These are phyloP conservation scores for Amauroascus verrucosus DNA, from an alignment of 2,329 filamentous ascomycete genomes.

Conservation along the genomic window DNA sequence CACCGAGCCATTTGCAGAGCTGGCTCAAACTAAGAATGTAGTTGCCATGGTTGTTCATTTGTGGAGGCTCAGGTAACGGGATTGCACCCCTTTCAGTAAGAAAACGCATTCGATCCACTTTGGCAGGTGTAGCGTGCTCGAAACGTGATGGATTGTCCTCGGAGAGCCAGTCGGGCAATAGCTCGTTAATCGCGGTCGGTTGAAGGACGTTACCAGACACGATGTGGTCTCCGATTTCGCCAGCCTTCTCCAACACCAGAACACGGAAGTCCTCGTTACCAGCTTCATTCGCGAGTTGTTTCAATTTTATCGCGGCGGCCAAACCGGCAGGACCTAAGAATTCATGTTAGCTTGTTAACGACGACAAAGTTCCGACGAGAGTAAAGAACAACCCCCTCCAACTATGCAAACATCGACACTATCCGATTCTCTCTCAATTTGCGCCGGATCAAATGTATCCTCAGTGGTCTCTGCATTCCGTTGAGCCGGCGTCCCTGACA, in stretches of 20 bases:
- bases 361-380: not conserved
- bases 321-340: conserved; percentile 70
- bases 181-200: conserved; percentile 74
- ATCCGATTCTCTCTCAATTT: conserved; percentile 77
- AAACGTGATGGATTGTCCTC: conserved; percentile 83
- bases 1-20: conserved; percentile 89
- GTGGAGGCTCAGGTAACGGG: conserved; percentile 77
- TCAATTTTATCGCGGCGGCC: conserved; percentile 83
- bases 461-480: conserved; percentile 40
- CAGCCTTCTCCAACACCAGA: conserved; percentile 84
- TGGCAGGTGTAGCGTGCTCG: conserved; percentile 74
- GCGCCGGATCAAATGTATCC: conserved; percentile 50
- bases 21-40: conserved; percentile 95
- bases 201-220: conserved; percentile 93
- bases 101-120: conserved; percentile 81
- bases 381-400: conserved; percentile 55
- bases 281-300: conserved; percentile 87
- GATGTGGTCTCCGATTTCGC: conserved; percentile 89
- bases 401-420: conserved; percentile 95
- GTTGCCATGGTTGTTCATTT: conserved; percentile 98
- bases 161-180: conserved; percentile 86
- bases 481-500: conserved; percentile 37
- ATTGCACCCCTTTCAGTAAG: conserved; percentile 70
- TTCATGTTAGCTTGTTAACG: not conserved
- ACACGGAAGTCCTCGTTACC: conserved; percentile 95